phyloP scores from a whole-genome alignment of 129 eudicot genomes.

The Escallonia rubra region DNA sequence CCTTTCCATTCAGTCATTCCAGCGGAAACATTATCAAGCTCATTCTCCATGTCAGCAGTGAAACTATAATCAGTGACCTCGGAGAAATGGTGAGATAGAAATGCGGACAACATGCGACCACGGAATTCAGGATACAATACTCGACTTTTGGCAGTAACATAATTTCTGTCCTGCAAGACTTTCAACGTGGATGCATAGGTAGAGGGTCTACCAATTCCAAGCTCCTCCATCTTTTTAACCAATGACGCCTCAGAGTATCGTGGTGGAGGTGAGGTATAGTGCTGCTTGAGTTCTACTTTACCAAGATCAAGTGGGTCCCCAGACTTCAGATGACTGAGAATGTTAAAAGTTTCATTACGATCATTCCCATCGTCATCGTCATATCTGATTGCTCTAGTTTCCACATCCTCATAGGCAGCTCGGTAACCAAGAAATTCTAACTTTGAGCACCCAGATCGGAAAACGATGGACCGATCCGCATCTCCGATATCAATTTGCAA shows the following conservation, averaged over 20 bases:
- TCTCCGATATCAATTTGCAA: conserved; percentile 74
- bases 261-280: conserved; percentile 81
- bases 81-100: conserved; percentile 72
- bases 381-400: conserved; percentile 33
- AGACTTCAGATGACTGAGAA: conserved; percentile 36
- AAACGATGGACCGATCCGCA: conserved; percentile 39
- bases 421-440: conserved; percentile 61
- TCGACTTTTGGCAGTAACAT: conserved; percentile 56
- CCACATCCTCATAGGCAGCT: conserved; percentile 71
- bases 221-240: conserved; percentile 92
- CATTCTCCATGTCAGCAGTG: conserved; percentile 98
- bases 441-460: conserved; percentile 65
- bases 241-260: conserved; percentile 84
- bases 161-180: conserved; percentile 82
- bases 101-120: conserved; percentile 97
- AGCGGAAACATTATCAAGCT: conserved; percentile 94
- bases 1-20: conserved; percentile 98
- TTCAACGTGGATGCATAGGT: conserved; percentile 88
- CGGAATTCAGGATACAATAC: conserved; percentile 79
- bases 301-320: conserved; percentile 40
- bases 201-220: conserved; percentile 98
- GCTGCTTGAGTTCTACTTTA: conserved; percentile 61
- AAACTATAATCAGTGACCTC: conserved; percentile 90
- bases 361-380: conserved; percentile 42
- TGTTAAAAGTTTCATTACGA: conserved; percentile 27